Conservation (phyloP, 2,329 filamentous ascomycete genomes). For the Corniculantispora saksenae region DNA sequence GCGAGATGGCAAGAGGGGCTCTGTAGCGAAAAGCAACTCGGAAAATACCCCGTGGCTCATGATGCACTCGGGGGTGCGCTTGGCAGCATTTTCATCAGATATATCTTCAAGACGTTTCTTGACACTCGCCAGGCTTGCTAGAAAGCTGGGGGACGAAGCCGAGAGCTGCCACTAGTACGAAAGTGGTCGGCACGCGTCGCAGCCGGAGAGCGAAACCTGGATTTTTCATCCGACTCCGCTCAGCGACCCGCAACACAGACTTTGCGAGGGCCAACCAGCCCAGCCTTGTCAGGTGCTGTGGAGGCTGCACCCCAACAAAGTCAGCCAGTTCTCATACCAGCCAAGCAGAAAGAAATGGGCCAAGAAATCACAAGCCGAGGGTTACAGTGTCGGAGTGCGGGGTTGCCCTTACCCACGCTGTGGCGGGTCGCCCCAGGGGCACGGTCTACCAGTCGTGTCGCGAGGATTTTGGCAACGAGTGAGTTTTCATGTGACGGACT, state of each 20-base stretch:
- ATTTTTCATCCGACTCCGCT: conserved; percentile 6
- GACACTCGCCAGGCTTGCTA: too few species aligned
- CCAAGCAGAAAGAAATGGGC: background rate
- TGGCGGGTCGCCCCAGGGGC: background rate
- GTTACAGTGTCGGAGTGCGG: background rate
- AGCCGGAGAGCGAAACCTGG: background rate
- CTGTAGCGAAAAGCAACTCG: too few species aligned
- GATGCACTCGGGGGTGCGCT: too few species aligned
- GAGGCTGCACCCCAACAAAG: background rate
- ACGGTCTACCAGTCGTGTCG: background rate
- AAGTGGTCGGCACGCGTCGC: background rate
- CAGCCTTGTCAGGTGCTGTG: background rate
- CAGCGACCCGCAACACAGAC: background rate
- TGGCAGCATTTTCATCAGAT: too few species aligned
- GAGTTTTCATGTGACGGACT: conserved; percentile 16
- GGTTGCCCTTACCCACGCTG: conserved; percentile 13
- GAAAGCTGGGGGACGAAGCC: background rate
- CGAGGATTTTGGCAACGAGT: background rate
- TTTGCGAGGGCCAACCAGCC: background rate
- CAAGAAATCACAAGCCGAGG: conserved; percentile 4
- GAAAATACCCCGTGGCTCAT: too few species aligned
- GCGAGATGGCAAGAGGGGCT: too few species aligned
- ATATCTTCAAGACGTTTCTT: too few species aligned
- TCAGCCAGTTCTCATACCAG: background rate
- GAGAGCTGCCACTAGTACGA: background rate